These are phyloP conservation scores for Metschnikowia kunwiensis DNA, from an alignment of 805 yeast genomes.

Conservation along the genomic window DNA sequence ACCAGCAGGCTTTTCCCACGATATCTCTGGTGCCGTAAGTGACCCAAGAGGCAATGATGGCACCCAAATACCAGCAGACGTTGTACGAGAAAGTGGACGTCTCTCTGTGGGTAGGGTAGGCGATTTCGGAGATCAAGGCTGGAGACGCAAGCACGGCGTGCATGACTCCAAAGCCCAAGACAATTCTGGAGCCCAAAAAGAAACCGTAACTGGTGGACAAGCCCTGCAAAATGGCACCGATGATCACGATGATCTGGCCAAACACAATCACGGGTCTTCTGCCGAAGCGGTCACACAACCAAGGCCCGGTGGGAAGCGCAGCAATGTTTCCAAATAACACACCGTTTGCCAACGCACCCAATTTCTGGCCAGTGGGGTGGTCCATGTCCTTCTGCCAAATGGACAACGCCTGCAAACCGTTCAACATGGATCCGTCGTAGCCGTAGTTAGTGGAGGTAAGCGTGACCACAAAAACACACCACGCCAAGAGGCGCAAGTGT, in stretches of 20 bases:
- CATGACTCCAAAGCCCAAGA: constrained; percentile 48
- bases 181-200: constrained; percentile 44
- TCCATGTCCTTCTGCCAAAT: constrained; percentile 40
- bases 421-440: constrained; percentile 36
- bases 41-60: constrained; percentile 50
- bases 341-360: constrained; percentile 25
- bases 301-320: constrained; percentile 19
- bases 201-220: constrained; percentile 29
- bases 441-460: constrained; percentile 45
- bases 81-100: constrained; percentile 41
- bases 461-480: constrained; percentile 39
- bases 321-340: constrained; percentile 37
- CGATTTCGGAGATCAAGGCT: constrained; percentile 46
- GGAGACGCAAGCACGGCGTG: constrained; percentile 45
- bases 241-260: constrained; percentile 26
- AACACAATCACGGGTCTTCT: constrained; percentile 33
- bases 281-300: constrained; percentile 37
- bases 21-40: constrained; percentile 43
- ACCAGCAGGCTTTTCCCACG: constrained; percentile 40
- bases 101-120: constrained; percentile 43
- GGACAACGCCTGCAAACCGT: constrained; percentile 46
- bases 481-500: constrained; percentile 38
- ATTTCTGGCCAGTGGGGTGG: constrained; percentile 19
- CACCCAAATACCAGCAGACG: constrained; percentile 53
- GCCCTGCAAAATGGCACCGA: constrained; percentile 41